These are phyloP conservation scores for Colletotrichum sp. DNA, from an alignment of 2,329 filamentous ascomycete species.

Conservation along the genomic window DNA sequence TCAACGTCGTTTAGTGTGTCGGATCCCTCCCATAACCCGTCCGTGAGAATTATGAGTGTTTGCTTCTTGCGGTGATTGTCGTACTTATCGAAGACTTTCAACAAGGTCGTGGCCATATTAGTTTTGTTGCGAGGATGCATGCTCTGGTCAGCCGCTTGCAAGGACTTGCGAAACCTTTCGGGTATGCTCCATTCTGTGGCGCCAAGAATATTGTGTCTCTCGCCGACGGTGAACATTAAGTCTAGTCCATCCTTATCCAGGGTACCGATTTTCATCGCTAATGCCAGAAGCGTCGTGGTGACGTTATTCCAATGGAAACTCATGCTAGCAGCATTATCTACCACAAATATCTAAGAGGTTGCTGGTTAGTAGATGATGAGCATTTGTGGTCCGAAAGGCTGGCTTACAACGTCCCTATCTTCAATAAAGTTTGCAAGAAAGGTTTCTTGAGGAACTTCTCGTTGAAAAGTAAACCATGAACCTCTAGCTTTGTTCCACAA, in stretches of 20 bases:
- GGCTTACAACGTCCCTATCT: no score
- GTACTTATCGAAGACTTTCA: neutral
- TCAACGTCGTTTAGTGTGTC: neutral
- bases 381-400: no score
- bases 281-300: neutral
- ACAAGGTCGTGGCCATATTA: neutral
- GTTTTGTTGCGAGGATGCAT: neutral
- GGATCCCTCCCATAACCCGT: neutral
- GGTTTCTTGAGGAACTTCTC: no score
- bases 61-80: neutral
- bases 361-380: no score
- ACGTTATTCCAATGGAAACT: neutral
- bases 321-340: neutral
- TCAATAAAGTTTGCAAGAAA: no score
- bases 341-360: neutral
- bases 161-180: no score
- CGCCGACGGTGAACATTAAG: neutral
- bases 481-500: no score
- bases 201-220: no score
- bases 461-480: no score
- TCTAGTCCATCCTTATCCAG: neutral
- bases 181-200: no score
- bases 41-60: neutral
- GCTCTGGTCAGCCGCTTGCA: no score
- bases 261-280: neutral